phyloP scores from a whole-genome alignment of 2,329 filamentous ascomycete species.

The Cladosporium oxysporum region DNA sequence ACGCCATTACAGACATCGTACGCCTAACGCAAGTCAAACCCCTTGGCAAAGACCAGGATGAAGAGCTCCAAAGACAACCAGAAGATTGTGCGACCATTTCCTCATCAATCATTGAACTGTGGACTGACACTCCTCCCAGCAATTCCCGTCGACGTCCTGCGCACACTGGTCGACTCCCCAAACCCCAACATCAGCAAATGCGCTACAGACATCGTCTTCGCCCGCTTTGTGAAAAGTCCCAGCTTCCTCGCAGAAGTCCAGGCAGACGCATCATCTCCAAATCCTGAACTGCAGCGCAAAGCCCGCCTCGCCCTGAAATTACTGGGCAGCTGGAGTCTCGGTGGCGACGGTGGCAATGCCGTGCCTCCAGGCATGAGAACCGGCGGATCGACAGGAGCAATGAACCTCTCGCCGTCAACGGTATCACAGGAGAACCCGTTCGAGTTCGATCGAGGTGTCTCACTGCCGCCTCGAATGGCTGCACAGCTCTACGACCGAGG shows the following conservation, averaged over 20 bases:
- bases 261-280: slow-evolving; percentile 6
- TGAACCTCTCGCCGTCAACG: slow-evolving; percentile 4
- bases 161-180: slow-evolving; percentile 42
- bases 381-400: neutral
- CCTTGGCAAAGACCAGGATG: slow-evolving; percentile 60
- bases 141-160: slow-evolving; percentile 45
- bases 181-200: slow-evolving; percentile 48
- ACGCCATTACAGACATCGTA: slow-evolving; percentile 61
- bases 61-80: slow-evolving; percentile 32
- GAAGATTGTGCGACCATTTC: slow-evolving; percentile 25
- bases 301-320: slow-evolving; percentile 3
- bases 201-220: slow-evolving; percentile 32
- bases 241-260: neutral
- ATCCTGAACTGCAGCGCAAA: neutral
- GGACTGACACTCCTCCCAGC: slow-evolving; percentile 27
- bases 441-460: neutral
- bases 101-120: neutral
- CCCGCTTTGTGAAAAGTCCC: slow-evolving; percentile 23
- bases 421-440: slow-evolving; percentile 10
- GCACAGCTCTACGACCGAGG: neutral
- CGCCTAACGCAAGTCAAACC: slow-evolving; percentile 65
- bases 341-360: neutral
- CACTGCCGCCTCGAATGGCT: neutral
- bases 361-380: slow-evolving; percentile 4
- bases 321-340: slow-evolving; percentile 5